A percentile compares a stretch with the other conserved stretches of the same genome.
phyloP scores from a whole-genome alignment of 1,284 basidiomycete species.

The Sphagnurus paluster region DNA sequence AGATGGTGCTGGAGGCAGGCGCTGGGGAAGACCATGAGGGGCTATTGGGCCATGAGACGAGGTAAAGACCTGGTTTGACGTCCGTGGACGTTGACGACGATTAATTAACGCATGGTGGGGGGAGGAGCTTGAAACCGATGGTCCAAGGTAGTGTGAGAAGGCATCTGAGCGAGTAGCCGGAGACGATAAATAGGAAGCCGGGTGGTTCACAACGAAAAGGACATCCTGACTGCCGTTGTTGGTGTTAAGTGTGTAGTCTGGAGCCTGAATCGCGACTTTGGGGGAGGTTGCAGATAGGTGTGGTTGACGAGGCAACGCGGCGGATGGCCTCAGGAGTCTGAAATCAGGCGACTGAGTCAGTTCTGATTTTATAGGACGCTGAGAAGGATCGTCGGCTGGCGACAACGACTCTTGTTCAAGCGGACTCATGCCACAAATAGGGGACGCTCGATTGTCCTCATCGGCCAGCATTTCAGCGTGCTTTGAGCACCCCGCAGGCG shows the following conservation, averaged over 20 bases:
- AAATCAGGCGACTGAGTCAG: slow-evolving; percentile 38
- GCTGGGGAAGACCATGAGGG: slow-evolving; percentile 74
- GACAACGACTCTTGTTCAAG: slow-evolving; percentile 14
- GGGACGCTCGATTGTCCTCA: background rate
- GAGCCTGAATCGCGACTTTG: slow-evolving; percentile 41
- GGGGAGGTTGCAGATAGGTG: slow-evolving; percentile 17
- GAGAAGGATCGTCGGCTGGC: slow-evolving; percentile 15
- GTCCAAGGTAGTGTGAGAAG: slow-evolving; percentile 36
- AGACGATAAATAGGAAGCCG: slow-evolving; percentile 37
- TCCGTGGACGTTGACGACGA: slow-evolving; percentile 41
- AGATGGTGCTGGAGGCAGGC: slow-evolving; percentile 63
- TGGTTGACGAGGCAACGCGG: slow-evolving; percentile 33
- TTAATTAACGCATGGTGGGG: slow-evolving; percentile 43
- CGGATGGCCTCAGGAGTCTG: slow-evolving; percentile 36
- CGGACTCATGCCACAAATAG: slow-evolving; percentile 5
- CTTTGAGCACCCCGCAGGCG: slow-evolving; percentile 5
- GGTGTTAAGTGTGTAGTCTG: slow-evolving; percentile 25
- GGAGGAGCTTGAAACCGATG: slow-evolving; percentile 38
- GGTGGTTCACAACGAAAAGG: slow-evolving; percentile 37
- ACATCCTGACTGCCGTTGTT: slow-evolving; percentile 44
- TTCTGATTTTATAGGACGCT: slow-evolving; percentile 32
- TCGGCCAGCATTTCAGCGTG: slow-evolving; percentile 6
- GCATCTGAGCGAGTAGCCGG: slow-evolving; percentile 36
- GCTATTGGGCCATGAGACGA: slow-evolving; percentile 56
- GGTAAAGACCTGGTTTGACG: slow-evolving; percentile 38